Base-by-base conservation (phyloP, 805 yeast species). In the Yamadazyma takamatsuzukensis region DNA sequence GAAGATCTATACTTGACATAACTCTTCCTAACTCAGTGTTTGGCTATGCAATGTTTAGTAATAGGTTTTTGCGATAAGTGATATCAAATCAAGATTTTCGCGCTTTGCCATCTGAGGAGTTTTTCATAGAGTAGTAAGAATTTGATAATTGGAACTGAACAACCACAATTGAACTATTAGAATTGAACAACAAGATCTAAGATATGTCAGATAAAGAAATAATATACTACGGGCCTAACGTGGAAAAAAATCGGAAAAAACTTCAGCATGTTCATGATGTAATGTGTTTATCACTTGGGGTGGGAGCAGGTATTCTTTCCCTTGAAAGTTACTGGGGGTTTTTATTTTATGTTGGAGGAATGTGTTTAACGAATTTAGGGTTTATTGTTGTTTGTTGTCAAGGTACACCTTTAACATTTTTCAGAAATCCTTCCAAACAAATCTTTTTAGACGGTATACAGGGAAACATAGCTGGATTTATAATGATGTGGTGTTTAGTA, bases 401-500 rank as follows among this genome's bases (percentile, higher is more conserved):
- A 35, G 53, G 59, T 0, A 33, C 44, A 18, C 51, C 64, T 1
- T 16, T 36, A 5, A 29, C 35, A 31, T 60, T 46, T 43, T 62
- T 58, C 37, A 40, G 43, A 15, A 51, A 37, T 13, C 69, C 72
- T 1, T 13, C 53, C 5, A 48, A 49, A 18, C 65, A 63, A 31
- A 45, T 65, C 3, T 59, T 65, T 25, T 17, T 62, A 9, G 57
- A 50, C n/a, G 57, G 64, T 2, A 28, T 64, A 7, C 39, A 53
- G 28, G 47, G 51, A 6, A 56, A 60, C 33, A 43, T 59, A 4
- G 58, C 72, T 1, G 72, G 70, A 6, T 67, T 44, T 34, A 49
- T 66, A 14, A 65, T 67, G 72, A 64, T 64, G 71, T 67, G 72
- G 72, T 67, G 72, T 45, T 53, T 67, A 49, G 65, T 64, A 23